Base-by-base conservation (phyloP, 2,329 filamentous ascomycete genomes). In the Colletotrichum sp. region DNA sequence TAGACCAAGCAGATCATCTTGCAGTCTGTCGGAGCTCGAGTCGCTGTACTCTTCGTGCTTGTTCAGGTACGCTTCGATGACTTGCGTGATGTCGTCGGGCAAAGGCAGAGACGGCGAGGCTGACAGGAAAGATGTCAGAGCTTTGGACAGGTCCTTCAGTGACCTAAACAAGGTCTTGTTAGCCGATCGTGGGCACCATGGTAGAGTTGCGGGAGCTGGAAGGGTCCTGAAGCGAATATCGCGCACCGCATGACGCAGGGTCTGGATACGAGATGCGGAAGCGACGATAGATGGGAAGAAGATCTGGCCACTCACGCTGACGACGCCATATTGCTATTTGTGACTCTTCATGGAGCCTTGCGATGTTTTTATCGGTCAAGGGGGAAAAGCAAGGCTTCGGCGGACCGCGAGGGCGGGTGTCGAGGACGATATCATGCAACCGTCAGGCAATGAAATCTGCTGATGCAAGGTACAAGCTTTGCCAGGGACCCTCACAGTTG, bases 31-130 rank as follows among this genome's bases (percentile, higher is more conserved):
- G n/a, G 92, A 89, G 55, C 92, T 89, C 72, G 89, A 85, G 68
- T 95, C 93, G 80, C 96, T 94, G 78, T 91, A 90, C 79, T 90
- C 90, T 72, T 90, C 87, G 82, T 95, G 92, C 80, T 92, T 93
- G 62, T 92, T 90, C 66, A 95, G 88, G 84, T 95, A 96, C 75
- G 87, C 87, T 71, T 92, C 89, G 78, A 96, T 92, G 69, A 91
- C 87, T 55, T 89, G 85, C 78, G 89, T 84, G 69, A 95, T 86
- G 73, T 93, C 91, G 78, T 93, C 89, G 63, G 95, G 93, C 2
- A 96, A 89, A 11, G 94, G 94, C 25, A 92, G 83, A 34, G 81
- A 84, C 22, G 90, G 89, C 3, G 83, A 81, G n/a, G 88, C 84
- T 74, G 81, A 75, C 63, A 91, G 79, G 82, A 88, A 90, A 81